Evolutionary conservation across 345 rosid genomes (phyloP).

Genomic region (Eucalyptus decipiens): DNA sequence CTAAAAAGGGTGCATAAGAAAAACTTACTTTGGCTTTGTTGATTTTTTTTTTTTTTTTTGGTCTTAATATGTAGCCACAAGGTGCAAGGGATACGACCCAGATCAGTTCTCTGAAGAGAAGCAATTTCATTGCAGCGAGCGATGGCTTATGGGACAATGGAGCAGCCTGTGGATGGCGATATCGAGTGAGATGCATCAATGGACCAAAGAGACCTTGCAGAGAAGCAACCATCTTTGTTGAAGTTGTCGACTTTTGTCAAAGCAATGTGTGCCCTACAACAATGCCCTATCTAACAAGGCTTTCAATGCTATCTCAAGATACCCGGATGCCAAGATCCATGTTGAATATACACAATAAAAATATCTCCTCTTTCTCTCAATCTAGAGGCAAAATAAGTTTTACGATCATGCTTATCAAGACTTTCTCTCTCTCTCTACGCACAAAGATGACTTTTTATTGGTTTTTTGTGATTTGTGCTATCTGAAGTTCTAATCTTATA

Average conservation of each 20-base stretch:
- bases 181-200: slow-evolving; percentile 15
- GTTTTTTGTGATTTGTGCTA: not conserved
- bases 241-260: slow-evolving; percentile 10
- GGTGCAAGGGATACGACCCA: slow-evolving; percentile 1
- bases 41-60: not conserved
- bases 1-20: not conserved
- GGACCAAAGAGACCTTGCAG: slow-evolving; percentile 16
- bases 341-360: slow-evolving; percentile 13
- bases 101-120: slow-evolving; percentile 7
- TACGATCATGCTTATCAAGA: not conserved
- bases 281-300: slow-evolving; percentile 7
- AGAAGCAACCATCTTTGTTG: not conserved
- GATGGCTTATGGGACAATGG: slow-evolving; percentile 29
- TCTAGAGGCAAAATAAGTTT: not conserved
- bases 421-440: not conserved
- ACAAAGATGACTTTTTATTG: not conserved
- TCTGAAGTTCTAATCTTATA: not conserved
- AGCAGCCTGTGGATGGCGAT: slow-evolving; percentile 8
- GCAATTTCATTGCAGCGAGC: slow-evolving; percentile 1
- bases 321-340: slow-evolving; percentile 1
- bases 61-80: slow-evolving; percentile 1
- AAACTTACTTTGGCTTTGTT: not conserved
- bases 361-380: not conserved
- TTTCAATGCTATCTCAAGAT: slow-evolving; percentile 10
- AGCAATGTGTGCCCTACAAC: slow-evolving; percentile 3